Evolutionary conservation across 1,139 yeast species (phyloP).

Genomic region (Groenewaldozyma sp.): DNA sequence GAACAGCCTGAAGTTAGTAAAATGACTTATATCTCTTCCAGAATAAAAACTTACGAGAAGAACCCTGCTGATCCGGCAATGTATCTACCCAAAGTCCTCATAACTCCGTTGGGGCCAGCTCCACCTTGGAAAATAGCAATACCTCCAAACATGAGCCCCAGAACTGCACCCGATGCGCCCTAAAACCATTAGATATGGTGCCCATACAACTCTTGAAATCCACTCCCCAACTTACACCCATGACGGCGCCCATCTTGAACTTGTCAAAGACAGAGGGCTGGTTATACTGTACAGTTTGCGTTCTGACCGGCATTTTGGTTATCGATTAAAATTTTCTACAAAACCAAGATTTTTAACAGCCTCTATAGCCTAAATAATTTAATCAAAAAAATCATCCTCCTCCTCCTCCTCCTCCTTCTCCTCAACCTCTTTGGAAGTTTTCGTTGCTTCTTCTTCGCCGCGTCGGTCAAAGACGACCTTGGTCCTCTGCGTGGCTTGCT

Average conservation of each 20-base stretch:
- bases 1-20: constrained; percentile 45
- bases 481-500: constrained; percentile 42
- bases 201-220: neutral
- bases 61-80: constrained; percentile 96
- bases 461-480: constrained; percentile 42
- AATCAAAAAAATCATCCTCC: constrained; percentile 31
- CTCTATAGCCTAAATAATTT: too few relatives aligned
- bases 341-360: too few relatives aligned
- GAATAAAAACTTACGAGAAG: constrained; percentile 45
- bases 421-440: constrained; percentile 4
- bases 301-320: constrained; percentile 51
- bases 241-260: constrained; percentile 95
- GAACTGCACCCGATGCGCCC: constrained; percentile 90
- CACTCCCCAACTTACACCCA: constrained; percentile 46
- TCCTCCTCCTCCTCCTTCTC: constrained; percentile 19
- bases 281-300: constrained; percentile 44
- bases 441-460: neutral
- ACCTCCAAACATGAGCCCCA: constrained; percentile 86
- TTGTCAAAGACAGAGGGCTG: constrained; percentile 90
- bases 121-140: constrained; percentile 87
- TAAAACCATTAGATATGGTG: constrained; percentile 12
- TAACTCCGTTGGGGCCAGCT: constrained; percentile 96
- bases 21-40: neutral
- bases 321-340: too few relatives aligned
- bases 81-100: constrained; percentile 93